These are phyloP conservation scores for Flaveria brownii DNA, from an alignment of 129 eudicot genomes.

Conservation along the genomic window DNA sequence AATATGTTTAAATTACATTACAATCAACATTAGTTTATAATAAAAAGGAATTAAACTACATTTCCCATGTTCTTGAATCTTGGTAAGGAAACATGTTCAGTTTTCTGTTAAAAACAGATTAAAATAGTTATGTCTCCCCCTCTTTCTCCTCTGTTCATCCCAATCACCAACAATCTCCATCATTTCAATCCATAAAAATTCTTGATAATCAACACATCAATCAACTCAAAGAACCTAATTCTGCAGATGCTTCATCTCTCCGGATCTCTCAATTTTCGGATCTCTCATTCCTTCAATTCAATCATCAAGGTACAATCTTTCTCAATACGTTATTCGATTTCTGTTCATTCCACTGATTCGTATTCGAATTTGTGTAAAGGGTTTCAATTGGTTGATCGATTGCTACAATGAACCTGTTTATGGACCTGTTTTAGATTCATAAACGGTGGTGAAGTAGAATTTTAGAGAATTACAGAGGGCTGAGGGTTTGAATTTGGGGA, in stretches of 20 bases:
- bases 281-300: slow-evolving; percentile 38
- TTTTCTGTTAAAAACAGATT: slow-evolving; percentile 8
- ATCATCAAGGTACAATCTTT: slow-evolving; percentile 34
- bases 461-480: not conserved
- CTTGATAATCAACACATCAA: not conserved
- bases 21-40: not conserved
- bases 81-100: not conserved
- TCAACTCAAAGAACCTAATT: slow-evolving; percentile 16
- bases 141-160: slow-evolving; percentile 19
- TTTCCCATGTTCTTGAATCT: not conserved
- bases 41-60: not conserved
- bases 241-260: slow-evolving; percentile 40
- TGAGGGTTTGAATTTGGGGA: slow-evolving; percentile 22
- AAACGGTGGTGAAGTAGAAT: not conserved
- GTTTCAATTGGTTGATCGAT: slow-evolving; percentile 44
- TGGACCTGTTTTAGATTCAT: slow-evolving; percentile 21
- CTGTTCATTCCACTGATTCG: not conserved
- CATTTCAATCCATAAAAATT: slow-evolving; percentile 18
- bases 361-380: slow-evolving; percentile 19
- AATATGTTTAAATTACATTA: not conserved
- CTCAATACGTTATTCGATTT: not conserved
- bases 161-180: slow-evolving; percentile 29
- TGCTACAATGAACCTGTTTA: slow-evolving; percentile 15
- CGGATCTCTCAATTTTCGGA: slow-evolving; percentile 47
- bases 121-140: slow-evolving; percentile 27